Evolutionary conservation across 2,329 filamentous ascomycete species (phyloP), one percentile per base, ranked within the genome.

Genomic region (Fusarium solani-melongenae): DNA sequence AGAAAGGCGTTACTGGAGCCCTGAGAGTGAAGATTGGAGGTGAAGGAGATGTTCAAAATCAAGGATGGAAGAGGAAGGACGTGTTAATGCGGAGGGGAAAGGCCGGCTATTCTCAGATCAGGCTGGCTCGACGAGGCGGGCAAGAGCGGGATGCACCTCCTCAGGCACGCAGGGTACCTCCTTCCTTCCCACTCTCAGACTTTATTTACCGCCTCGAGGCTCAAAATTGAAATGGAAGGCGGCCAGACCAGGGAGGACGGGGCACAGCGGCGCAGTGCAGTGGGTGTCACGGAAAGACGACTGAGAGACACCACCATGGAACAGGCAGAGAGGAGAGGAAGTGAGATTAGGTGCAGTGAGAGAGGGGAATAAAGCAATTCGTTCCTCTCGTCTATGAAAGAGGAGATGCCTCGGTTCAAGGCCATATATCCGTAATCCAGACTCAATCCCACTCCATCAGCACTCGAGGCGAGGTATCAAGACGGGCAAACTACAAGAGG

Each of bases 251-350:
- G 20, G 31, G 34, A 58, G 34, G 15, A 57, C n/a, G 33, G 20
- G 31, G 31, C 15, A 57, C 53, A 24, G 31, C 20, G 53, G 51
- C 33, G 31, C 29, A 34, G n/a, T 34, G 11, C 38, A 44, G 67
- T 73, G 60, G 64, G 67, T 74, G 59, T 62, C 58, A 72, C 68
- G 38, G 36, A 41, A 34, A 51, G 46, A 49, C 46, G 34, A 34
- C 33, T 15, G 36, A 70, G 58, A 64, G 49, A 67, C 67, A 64
- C 53, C 33, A 17, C 46, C 46, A 51, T 34, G 7, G 22, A 46
- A 46, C 41, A 24, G 22, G 17, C 17, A 41, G 31, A 39, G 34
- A 64, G 44, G 59, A 57, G 61, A 49, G 20, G 22, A 20, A 62
- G 62, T 36, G 29, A 36, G 31, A 49, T 49, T 67, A 71, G 67